Evolutionary conservation across 306 rosid species (phyloP).

Genomic region (Gillenia trifoliata): DNA sequence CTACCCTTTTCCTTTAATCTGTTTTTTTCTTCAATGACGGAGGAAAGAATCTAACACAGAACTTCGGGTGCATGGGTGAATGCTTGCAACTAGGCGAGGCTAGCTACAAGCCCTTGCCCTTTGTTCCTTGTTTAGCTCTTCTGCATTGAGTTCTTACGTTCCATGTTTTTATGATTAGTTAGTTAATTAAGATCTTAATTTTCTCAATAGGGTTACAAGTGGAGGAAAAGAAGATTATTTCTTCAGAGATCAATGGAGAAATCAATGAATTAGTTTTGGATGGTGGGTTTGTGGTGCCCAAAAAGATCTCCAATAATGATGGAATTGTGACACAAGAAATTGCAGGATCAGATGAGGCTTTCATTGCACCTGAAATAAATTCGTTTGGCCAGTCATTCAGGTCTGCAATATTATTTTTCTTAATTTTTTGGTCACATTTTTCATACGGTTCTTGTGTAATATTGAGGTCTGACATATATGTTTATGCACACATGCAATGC

Average conservation of each 20-base stretch:
- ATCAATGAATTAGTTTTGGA: conserved; percentile 45
- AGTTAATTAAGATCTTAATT: neutral
- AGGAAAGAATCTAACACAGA: too few species aligned
- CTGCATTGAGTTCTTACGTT: neutral
- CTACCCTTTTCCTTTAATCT: neutral
- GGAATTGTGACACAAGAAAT: conserved; percentile 17
- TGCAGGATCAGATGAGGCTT: conserved; percentile 20
- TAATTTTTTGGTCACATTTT: neutral
- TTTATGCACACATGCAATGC: neutral
- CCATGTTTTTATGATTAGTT: neutral
- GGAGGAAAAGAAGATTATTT: conserved; percentile 24
- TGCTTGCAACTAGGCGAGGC: too few species aligned
- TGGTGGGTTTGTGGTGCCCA: conserved; percentile 50
- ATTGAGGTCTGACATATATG: neutral
- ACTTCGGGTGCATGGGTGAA: too few species aligned
- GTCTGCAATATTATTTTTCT: conserved; percentile 14
- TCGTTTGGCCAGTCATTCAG: conserved; percentile 72
- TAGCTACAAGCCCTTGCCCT: neutral
- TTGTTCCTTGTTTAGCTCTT: neutral
- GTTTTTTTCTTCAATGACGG: too few species aligned
- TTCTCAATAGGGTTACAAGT: neutral
- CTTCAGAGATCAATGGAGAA: conserved; percentile 25
- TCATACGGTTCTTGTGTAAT: neutral
- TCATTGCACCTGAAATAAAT: conserved; percentile 55
- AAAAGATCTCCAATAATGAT: conserved; percentile 12